A percentile compares a stretch with the other conserved stretches of the same genome.
phyloP scores from a whole-genome alignment of 371 early-diverging fungal genomes.

The Cokeromyces recurvatus region DNA sequence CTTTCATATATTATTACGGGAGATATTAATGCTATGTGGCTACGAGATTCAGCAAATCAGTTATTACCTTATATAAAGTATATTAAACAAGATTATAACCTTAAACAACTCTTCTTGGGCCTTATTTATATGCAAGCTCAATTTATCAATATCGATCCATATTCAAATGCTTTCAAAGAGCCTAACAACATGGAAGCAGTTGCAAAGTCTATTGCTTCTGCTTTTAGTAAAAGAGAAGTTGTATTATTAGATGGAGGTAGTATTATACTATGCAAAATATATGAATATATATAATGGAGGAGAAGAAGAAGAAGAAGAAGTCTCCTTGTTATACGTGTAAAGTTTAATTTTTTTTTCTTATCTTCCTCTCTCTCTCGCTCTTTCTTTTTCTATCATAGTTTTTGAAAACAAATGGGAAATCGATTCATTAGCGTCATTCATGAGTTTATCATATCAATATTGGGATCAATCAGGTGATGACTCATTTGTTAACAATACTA shows the following conservation, averaged over 20 bases:
- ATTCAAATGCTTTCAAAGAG: constrained; percentile 47
- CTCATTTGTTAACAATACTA: constrained; percentile 22
- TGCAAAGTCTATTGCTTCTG: neutral
- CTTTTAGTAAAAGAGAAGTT: neutral
- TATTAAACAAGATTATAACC: constrained; percentile 26
- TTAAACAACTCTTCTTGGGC: constrained; percentile 45
- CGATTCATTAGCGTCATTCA: constrained; percentile 52
- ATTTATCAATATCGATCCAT: constrained; percentile 44
- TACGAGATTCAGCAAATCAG: constrained; percentile 66
- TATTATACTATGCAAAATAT: too few relatives aligned
- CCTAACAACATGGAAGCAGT: constrained; percentile 15
- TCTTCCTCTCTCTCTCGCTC: too few relatives aligned
- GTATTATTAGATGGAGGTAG: constrained; percentile 12
- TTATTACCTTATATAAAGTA: constrained; percentile 52
- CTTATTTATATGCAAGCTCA: constrained; percentile 54
- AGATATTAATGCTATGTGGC: constrained; percentile 69
- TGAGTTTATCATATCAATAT: constrained; percentile 42
- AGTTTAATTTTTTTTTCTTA: too few relatives aligned
- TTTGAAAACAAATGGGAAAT: constrained; percentile 52
- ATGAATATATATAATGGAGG: too few relatives aligned
- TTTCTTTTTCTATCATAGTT: too few relatives aligned
- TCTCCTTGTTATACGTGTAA: too few relatives aligned
- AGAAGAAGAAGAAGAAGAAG: too few relatives aligned
- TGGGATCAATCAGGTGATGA: constrained; percentile 38
- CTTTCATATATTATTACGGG: constrained; percentile 62